phyloP scores from a whole-genome alignment of 179 eudicot species.

The Silene noctiflora region DNA sequence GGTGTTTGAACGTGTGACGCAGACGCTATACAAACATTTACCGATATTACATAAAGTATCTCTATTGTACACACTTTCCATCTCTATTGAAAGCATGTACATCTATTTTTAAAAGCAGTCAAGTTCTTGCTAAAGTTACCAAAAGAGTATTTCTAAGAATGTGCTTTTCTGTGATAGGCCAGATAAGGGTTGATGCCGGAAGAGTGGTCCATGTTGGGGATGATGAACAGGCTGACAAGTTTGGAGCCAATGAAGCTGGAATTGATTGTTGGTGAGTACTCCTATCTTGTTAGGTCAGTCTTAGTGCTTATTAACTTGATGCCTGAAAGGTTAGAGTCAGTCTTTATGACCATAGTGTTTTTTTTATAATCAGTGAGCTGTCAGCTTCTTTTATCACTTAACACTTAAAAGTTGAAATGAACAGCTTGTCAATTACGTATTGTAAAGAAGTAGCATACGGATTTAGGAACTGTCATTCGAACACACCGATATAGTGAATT shows the following conservation, averaged over 20 bases:
- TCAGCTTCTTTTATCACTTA: neutral
- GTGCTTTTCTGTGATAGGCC: slow-evolving; percentile 41
- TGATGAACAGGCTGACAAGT: slow-evolving; percentile 74
- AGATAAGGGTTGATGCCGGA: slow-evolving; percentile 46
- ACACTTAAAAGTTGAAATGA: neutral
- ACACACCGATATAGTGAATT: no score
- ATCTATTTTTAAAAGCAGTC: neutral
- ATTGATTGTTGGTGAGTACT: slow-evolving; percentile 76
- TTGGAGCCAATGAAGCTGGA: slow-evolving; percentile 82
- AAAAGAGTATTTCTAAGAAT: slow-evolving; percentile 5
- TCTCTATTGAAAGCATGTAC: neutral
- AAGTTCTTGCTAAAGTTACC: neutral
- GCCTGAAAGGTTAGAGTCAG: neutral
- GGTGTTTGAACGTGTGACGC: neutral
- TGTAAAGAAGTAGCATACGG: neutral
- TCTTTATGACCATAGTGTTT: neutral
- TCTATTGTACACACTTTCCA: neutral
- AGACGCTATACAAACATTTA: no score
- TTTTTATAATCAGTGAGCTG: neutral
- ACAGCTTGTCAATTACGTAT: neutral
- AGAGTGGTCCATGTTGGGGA: slow-evolving; percentile 93
- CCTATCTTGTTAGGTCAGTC: neutral
- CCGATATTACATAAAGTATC: neutral
- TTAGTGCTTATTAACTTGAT: neutral
- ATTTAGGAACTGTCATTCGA: neutral